phyloP scores from a whole-genome alignment of 2,329 filamentous ascomycete genomes.

The Talaromyces amestolkiae region DNA sequence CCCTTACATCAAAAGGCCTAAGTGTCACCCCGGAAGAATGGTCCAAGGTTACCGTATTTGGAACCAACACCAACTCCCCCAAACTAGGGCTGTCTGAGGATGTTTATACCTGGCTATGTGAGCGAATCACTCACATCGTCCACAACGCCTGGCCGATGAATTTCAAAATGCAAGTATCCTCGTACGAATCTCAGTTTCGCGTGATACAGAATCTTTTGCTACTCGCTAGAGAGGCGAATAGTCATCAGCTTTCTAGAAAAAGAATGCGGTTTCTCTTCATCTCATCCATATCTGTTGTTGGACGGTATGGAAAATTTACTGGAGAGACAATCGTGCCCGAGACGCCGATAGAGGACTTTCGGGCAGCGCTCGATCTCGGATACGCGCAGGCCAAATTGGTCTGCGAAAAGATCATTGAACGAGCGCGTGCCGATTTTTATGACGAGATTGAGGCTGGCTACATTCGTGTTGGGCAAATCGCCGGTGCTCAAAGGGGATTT shows the following conservation, averaged over 20 bases:
- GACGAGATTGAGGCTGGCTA: slow-evolving; percentile 20
- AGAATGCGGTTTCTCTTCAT: slow-evolving; percentile 16
- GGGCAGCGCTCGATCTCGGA: slow-evolving; percentile 21
- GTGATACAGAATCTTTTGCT: slow-evolving; percentile 14
- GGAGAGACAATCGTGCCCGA: slow-evolving; percentile 20
- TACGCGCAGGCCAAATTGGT: slow-evolving; percentile 35
- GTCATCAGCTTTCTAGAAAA: background rate
- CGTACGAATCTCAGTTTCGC: slow-evolving; percentile 16
- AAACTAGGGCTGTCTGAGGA: background rate
- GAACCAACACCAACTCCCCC: background rate
- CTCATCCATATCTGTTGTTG: slow-evolving; percentile 17
- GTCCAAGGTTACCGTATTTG: background rate
- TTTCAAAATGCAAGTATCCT: slow-evolving; percentile 18
- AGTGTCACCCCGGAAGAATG: background rate
- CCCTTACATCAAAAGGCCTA: background rate
- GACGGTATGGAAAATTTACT: slow-evolving; percentile 14
- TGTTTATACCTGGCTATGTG: background rate
- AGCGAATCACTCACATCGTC: background rate
- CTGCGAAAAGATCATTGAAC: slow-evolving; percentile 28
- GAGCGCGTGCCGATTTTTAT: slow-evolving; percentile 26
- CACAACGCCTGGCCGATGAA: slow-evolving; percentile 22
- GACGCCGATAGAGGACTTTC: slow-evolving; percentile 17
- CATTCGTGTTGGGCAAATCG: slow-evolving; percentile 32
- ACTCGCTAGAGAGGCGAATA: background rate
- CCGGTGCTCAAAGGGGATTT: slow-evolving; percentile 27